phyloP scores from a whole-genome alignment of 2,329 filamentous ascomycete species.

The Gaeumannomyces tritici region DNA sequence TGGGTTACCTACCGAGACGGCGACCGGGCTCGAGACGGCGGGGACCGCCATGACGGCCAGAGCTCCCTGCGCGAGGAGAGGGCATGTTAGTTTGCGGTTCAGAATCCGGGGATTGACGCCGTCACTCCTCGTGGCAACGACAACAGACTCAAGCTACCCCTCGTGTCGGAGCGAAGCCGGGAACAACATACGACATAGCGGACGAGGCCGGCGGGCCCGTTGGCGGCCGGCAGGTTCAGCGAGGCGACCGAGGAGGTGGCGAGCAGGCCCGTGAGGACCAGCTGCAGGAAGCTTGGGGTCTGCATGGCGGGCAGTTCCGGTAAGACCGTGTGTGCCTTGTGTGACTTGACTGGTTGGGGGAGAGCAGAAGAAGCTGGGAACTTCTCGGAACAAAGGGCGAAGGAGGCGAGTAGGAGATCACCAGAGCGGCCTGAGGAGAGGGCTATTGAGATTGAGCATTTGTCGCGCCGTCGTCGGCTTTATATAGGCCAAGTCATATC shows the following conservation, averaged over 20 bases:
- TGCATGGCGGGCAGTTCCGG: conserved; percentile 1
- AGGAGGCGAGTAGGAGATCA: neutral
- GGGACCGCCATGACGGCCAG: conserved; percentile 3
- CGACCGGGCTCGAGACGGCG: neutral
- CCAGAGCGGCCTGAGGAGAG: neutral
- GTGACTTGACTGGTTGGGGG: neutral
- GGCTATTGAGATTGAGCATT: neutral
- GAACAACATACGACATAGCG: neutral
- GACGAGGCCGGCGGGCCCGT: neutral
- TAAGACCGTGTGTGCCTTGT: neutral
- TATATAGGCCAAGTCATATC: neutral
- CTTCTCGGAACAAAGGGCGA: neutral
- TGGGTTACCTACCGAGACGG: neutral
- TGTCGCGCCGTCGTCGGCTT: neutral
- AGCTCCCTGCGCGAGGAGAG: neutral
- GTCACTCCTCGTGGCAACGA: too few relatives aligned
- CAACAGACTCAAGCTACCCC: neutral
- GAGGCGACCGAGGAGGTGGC: conserved; percentile 54
- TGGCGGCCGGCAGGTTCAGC: conserved; percentile 50
- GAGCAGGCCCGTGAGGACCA: conserved; percentile 18
- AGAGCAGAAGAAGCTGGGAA: neutral
- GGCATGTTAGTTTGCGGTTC: neutral
- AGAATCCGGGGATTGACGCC: too few relatives aligned
- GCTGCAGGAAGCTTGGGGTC: neutral
- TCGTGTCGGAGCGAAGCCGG: neutral